Evolutionary conservation across 1,284 basidiomycete genomes (phyloP), one percentile per base, ranked within the genome.

Genomic region (Thecaphora frezii): DNA sequence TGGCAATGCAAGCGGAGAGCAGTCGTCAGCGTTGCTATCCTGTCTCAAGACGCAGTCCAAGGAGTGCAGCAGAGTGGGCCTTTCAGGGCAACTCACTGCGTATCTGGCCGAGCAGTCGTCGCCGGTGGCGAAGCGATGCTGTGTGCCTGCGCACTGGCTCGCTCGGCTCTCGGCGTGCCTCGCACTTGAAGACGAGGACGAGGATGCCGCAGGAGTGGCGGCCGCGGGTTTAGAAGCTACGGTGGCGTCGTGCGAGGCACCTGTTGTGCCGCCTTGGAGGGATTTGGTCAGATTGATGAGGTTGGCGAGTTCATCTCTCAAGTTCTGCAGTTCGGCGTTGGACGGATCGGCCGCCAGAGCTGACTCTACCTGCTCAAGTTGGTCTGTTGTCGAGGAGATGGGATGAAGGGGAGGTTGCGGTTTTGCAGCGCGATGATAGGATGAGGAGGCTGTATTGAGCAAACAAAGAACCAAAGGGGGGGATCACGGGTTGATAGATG

Each of bases 51-150:
- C n/a, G n/a, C n/a, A n/a, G n/a, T n/a, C n/a, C n/a, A n/a, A n/a
- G n/a, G n/a, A n/a, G n/a, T n/a, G n/a, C n/a, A n/a, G n/a, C n/a
- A n/a, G n/a, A n/a, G n/a, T n/a, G n/a, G n/a, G 10, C 10, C 33
- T 36, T 36, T 9, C 8, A 14, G 33, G 8, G 28, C 5, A 28
- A 50, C 63, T 53, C 48, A 66, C 63, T 5, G 54, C 39, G 33
- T 94, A 97, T 80, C 91, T 91, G 13, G 93, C 92, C 53, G 92
- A 83, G 76, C 90, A 91, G 63, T 97, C 91, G 79, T 94, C 91
- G 8, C 94, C 93, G n/a, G 91, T 88, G 0, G 41, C 25, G 26
- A 49, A 73, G 12, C 22, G 18, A 23, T 54, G 39, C 18, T n/a
- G 19, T 9, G 10, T 21, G 19, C 23, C 3, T 9, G 22, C 18